A percentile compares a stretch with the other conserved stretches of the same genome.
These are phyloP conservation scores for Hymenoscyphus repandus DNA, from an alignment of 2,329 filamentous ascomycete species.

Conservation along the genomic window DNA sequence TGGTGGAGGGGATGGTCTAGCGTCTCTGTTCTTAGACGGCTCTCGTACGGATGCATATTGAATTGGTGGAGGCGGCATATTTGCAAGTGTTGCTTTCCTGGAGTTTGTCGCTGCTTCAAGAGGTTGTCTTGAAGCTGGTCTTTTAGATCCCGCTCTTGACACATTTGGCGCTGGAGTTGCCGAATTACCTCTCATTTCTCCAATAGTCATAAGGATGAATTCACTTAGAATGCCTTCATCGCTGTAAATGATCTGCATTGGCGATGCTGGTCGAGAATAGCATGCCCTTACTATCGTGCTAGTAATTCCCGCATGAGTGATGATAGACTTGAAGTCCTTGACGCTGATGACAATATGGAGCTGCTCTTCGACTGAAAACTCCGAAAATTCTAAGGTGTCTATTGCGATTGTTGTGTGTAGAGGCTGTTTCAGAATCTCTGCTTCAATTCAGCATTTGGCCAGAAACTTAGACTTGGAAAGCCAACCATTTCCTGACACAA, in stretches of 20 bases:
- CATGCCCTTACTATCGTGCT: constrained; percentile 60
- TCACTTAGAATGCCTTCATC: constrained; percentile 66
- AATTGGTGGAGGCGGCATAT: constrained; percentile 26
- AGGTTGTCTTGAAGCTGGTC: constrained; percentile 24
- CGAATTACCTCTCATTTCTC: constrained; percentile 43
- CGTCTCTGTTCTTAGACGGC: constrained; percentile 26
- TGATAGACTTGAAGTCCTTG: constrained; percentile 76
- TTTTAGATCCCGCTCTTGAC: constrained; percentile 23
- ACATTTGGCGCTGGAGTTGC: constrained; percentile 23
- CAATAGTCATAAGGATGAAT: constrained; percentile 78
- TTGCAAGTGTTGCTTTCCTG: constrained; percentile 19
- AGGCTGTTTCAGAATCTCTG: constrained; percentile 73
- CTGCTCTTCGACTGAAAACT: constrained; percentile 67
- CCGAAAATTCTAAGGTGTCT: constrained; percentile 70
- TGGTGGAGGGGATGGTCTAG: constrained; percentile 47
- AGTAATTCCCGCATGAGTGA: constrained; percentile 67
- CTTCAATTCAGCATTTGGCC: constrained; percentile 9
- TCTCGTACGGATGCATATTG: constrained; percentile 17
- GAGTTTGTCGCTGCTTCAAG: constrained; percentile 26
- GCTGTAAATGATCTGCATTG: constrained; percentile 68
- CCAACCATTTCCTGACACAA: constrained; percentile 59
- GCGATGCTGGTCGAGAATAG: constrained; percentile 66
- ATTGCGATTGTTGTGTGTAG: constrained; percentile 75
- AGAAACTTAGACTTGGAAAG: not conserved
- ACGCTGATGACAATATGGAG: constrained; percentile 77